Conservation (phyloP, 129 eudicot genomes). For the Silybum marianum region DNA sequence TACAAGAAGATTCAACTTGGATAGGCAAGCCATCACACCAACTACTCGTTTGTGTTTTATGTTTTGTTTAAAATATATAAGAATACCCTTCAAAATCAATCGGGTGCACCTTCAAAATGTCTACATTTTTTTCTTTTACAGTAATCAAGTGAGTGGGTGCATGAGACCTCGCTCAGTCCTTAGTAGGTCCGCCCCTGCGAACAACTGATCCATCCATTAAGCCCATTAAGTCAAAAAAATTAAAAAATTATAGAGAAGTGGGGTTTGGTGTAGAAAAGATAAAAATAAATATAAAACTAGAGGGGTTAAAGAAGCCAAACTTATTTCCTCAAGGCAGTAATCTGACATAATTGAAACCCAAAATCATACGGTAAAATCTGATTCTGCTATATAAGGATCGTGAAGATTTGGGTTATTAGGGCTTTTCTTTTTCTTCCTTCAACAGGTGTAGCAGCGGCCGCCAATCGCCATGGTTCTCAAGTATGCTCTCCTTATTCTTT, state of each 20-base stretch:
- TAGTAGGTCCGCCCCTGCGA: no score
- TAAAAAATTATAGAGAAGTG: neutral
- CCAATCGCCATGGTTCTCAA: constrained; percentile 65
- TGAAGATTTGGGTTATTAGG: constrained; percentile 9
- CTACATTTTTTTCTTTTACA: no score
- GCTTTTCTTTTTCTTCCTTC: constrained; percentile 22
- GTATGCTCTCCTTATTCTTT: constrained; percentile 26
- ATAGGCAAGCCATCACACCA: no score
- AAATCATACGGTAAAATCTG: neutral
- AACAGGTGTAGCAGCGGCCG: constrained; percentile 29
- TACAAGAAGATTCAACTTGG: no score
- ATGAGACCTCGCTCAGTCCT: no score
- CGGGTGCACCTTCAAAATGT: no score
- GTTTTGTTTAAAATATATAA: no score
- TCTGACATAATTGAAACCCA: neutral
- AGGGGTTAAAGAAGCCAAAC: constrained; percentile 7
- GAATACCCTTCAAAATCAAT: no score
- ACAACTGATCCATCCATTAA: no score
- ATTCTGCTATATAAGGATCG: constrained; percentile 17
- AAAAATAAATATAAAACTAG: constrained; percentile 15
- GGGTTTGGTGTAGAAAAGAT: neutral
- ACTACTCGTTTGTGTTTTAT: no score
- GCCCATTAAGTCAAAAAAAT: no score
- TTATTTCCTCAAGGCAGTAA: neutral
- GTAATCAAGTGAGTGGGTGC: no score